A percentile compares a stretch with the other conserved stretches of the same genome.
These are phyloP conservation scores for Geotrichum cucujoidarum DNA, from an alignment of 1,139 yeast genomes.

Conservation along the genomic window DNA sequence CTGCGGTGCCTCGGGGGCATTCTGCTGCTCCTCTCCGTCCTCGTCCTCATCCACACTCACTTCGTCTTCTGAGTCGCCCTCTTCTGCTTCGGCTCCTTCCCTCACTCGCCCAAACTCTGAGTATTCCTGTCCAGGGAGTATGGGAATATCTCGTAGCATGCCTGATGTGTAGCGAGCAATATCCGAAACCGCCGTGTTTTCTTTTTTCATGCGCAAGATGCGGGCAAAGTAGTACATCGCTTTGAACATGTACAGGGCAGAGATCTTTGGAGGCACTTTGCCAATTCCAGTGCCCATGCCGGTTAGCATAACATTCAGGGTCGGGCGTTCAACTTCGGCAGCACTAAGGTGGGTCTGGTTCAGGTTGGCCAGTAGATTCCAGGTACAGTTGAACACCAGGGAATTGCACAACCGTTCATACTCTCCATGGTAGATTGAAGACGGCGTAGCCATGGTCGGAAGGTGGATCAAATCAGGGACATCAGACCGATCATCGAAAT, in stretches of 20 bases:
- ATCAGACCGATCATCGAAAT: neutral
- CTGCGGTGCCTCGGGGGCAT: too few species aligned
- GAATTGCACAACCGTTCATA: neutral
- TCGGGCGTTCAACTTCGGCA: neutral
- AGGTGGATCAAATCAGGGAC: constrained; percentile 40
- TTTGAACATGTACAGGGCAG: constrained; percentile 16
- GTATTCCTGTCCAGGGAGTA: too few species aligned
- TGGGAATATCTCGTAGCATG: neutral
- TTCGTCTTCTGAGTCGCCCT: neutral
- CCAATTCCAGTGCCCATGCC: constrained; percentile 53
- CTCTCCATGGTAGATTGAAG: neutral
- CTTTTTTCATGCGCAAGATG: neutral
- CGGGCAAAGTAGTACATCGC: constrained; percentile 8
- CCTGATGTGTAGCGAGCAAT: neutral
- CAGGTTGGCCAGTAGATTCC: constrained; percentile 39
- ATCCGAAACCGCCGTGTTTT: neutral
- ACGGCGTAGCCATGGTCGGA: constrained; percentile 44
- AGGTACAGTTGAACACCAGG: constrained; percentile 44
- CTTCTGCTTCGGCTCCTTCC: neutral
- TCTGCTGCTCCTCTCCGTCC: neutral
- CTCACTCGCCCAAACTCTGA: too few species aligned
- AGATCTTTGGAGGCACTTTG: constrained; percentile 36
- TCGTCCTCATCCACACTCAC: neutral
- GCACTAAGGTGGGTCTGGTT: constrained; percentile 29
- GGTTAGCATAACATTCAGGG: constrained; percentile 38